Evolutionary conservation across 1,139 yeast species (phyloP).

Genomic region (Ogataea hybrid): DNA sequence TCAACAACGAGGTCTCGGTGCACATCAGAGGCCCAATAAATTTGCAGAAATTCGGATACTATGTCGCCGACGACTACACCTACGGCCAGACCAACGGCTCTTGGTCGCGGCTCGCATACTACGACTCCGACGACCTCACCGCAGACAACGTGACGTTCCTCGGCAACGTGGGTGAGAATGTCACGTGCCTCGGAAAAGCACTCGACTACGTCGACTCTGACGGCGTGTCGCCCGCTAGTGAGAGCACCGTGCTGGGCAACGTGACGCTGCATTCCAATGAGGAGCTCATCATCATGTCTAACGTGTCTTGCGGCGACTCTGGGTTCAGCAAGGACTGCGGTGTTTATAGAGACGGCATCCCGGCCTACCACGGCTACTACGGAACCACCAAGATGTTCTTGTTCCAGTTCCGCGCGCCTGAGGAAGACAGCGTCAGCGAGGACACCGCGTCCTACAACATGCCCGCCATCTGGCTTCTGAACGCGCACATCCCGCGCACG

Average conservation of each 20-base stretch:
- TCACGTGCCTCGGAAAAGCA: slow-evolving; percentile 65
- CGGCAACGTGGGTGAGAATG: slow-evolving; percentile 48
- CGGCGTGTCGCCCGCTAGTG: slow-evolving; percentile 42
- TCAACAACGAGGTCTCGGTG: slow-evolving; percentile 69
- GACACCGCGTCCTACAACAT: slow-evolving; percentile 49
- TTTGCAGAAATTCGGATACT: slow-evolving; percentile 63
- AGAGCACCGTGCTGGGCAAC: slow-evolving; percentile 50
- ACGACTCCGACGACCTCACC: slow-evolving; percentile 39
- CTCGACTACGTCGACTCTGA: slow-evolving; percentile 49
- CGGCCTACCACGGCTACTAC: slow-evolving; percentile 71
- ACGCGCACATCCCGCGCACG: slow-evolving; percentile 78
- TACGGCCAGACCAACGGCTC: slow-evolving; percentile 33
- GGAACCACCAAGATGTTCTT: slow-evolving; percentile 67
- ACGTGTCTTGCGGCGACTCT: slow-evolving; percentile 48
- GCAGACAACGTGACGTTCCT: slow-evolving; percentile 63
- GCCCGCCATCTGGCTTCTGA: slow-evolving; percentile 80
- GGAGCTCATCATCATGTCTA: slow-evolving; percentile 63
- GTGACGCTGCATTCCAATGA: slow-evolving; percentile 50
- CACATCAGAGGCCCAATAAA: slow-evolving; percentile 78
- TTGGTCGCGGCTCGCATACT: slow-evolving; percentile 48
- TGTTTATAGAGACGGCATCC: slow-evolving; percentile 67
- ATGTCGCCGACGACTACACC: slow-evolving; percentile 39
- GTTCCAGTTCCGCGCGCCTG: slow-evolving; percentile 69
- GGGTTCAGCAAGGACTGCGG: slow-evolving; percentile 55
- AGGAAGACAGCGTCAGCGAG: slow-evolving; percentile 34